Conservation (phyloP, 306 rosid genomes). For the Lagenaria siceraria region DNA sequence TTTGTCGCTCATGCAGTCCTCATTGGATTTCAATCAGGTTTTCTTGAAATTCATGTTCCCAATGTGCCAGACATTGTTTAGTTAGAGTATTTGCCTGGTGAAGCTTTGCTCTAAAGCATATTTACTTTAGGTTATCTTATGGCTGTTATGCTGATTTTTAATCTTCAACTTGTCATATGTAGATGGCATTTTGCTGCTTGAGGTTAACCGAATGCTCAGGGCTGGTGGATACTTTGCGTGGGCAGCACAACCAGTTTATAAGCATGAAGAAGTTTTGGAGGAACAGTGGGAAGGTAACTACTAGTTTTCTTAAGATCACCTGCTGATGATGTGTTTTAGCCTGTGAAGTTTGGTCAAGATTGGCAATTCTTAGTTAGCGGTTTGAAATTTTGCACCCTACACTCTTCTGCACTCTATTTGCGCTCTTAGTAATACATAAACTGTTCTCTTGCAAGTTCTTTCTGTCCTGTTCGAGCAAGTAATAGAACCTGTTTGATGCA, state of each 20-base stretch:
- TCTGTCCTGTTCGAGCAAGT: not conserved
- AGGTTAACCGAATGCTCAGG: slow-evolving; percentile 74
- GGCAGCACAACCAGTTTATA: slow-evolving; percentile 89
- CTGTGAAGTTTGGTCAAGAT: not conserved
- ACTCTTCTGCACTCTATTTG: not conserved
- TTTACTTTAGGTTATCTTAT: not conserved
- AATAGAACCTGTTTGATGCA: not conserved
- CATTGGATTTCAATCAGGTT: not conserved
- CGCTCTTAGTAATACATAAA: not conserved
- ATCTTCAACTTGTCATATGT: slow-evolving; percentile 20
- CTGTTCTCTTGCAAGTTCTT: not conserved
- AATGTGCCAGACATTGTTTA: not conserved
- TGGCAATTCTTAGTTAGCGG: not conserved
- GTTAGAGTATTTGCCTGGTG: not conserved
- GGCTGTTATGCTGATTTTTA: not conserved
- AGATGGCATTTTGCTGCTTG: slow-evolving; percentile 90
- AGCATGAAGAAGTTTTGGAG: slow-evolving; percentile 52
- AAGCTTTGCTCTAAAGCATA: not conserved
- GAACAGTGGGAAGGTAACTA: slow-evolving; percentile 79
- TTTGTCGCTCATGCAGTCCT: not conserved
- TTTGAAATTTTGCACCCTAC: not conserved
- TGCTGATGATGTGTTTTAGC: not conserved
- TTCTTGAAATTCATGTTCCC: not conserved
- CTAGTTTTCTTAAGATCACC: not conserved
- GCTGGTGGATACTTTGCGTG: slow-evolving; percentile 85